Evolutionary conservation across 2,329 filamentous ascomycete genomes (phyloP).

Genomic region (Chrysosporium queenslandicum): DNA sequence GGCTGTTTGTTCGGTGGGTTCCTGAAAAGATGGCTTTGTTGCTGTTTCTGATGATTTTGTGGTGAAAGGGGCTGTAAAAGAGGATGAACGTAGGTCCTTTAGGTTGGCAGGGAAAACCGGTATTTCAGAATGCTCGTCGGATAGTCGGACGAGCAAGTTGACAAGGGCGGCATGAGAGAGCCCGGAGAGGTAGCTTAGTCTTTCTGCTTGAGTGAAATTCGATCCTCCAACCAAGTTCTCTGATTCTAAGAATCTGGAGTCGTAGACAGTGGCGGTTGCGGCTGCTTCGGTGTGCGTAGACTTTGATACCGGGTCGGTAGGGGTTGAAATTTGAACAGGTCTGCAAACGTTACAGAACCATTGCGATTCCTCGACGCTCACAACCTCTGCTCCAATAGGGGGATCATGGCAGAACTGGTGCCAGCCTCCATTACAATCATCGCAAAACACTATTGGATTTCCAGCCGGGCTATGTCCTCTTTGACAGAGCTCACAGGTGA

Average conservation of each 20-base stretch:
- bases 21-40: neutral
- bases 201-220: constrained; percentile 37
- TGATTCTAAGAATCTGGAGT: constrained; percentile 17
- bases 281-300: neutral
- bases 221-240: constrained; percentile 24
- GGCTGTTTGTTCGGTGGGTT: neutral
- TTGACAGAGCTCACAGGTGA: constrained; percentile 61
- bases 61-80: constrained; percentile 2
- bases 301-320: neutral
- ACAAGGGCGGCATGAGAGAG: constrained; percentile 54
- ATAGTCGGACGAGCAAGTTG: constrained; percentile 53
- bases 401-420: constrained; percentile 76
- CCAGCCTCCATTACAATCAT: constrained; percentile 68
- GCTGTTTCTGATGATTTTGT: neutral
- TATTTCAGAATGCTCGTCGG: constrained; percentile 53
- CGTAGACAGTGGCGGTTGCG: constrained; percentile 23
- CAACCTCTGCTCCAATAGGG: constrained; percentile 57
- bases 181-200: constrained; percentile 52
- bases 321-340: constrained; percentile 18
- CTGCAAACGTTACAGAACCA: constrained; percentile 62
- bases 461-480: constrained; percentile 59
- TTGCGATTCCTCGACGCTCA: constrained; percentile 54
- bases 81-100: constrained; percentile 17
- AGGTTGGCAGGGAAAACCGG: constrained; percentile 50
- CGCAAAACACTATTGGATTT: constrained; percentile 79